Evolutionary conservation across 2,329 filamentous ascomycete genomes (phyloP), one percentile per base, ranked within the genome.

Genomic region (Setomelanomma holmii): DNA sequence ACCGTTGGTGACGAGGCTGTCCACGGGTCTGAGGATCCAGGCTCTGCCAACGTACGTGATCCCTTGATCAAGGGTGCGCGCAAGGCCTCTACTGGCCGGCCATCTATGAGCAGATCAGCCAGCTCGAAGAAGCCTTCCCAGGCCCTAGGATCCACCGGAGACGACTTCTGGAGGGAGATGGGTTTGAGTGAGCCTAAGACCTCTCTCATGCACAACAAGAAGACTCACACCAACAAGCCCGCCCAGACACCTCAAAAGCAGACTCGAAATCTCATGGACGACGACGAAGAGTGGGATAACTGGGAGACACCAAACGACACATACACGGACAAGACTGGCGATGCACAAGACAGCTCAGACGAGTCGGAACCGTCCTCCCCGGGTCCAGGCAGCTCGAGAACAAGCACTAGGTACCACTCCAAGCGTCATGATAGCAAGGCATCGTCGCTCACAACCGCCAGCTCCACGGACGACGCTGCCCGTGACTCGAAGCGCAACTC

Each of bases 1-100:
- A 96, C 95, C 0, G 92, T 99, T 5, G 95, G 95, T 20, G 95
- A 99, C 48, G 95, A 99, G 77, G 90, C 87, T 54, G 87, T 86
- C 36, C 77, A 77, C 27, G 58, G 55, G 17, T 55, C 55, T 27
- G 73, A 75, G 55, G 69, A 75, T 55, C 61, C 76, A 51, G 63
- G 51, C 64, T 68, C 49, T 2, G 27, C 27, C 59, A 73, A 40
- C 44, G 51, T 35, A 40, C 61, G 60, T 53, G 58, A 58, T 58
- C 64, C 64, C 34, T 60, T 58, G 40, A 66, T 58, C 38, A 74
- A 69, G 46, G 53, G 51, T 36, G 42, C 45, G 24, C 67, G 66
- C 22, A 73, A 73, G 58, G 40, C 56, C 2, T 64, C 68, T 54
- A 64, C 64, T n/a, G 61, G 61, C 44, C 64, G 70, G 24, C 71